phyloP scores from a whole-genome alignment of 106 monocot species.

The Dioscorea dumetorum region DNA sequence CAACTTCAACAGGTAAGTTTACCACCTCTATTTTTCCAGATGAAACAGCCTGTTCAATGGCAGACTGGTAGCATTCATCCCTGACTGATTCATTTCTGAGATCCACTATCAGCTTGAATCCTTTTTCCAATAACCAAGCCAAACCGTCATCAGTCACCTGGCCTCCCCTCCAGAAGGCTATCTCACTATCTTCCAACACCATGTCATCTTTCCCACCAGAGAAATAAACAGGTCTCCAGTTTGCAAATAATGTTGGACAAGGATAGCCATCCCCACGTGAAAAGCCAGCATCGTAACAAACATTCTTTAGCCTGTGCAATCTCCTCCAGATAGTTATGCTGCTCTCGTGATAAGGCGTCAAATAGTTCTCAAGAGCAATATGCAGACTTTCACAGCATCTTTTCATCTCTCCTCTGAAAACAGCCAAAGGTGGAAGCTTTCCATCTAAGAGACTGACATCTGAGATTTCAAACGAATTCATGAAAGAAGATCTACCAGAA shows the following conservation, averaged over 20 bases:
- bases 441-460: constrained; percentile 48
- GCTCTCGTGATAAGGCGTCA: constrained; percentile 38
- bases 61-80: constrained; percentile 49
- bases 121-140: constrained; percentile 68
- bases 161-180: constrained; percentile 96
- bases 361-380: constrained; percentile 71
- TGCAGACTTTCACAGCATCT: constrained; percentile 87
- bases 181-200: constrained; percentile 42
- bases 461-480: constrained; percentile 36
- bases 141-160: constrained; percentile 93
- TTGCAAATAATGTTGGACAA: constrained; percentile 72
- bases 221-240: constrained; percentile 78
- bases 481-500: constrained; percentile 61
- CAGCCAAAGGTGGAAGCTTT: constrained; percentile 82
- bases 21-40: constrained; percentile 64
- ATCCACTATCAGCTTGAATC: constrained; percentile 91
- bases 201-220: constrained; percentile 35
- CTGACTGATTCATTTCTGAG: constrained; percentile 60
- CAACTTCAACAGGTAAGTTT: constrained; percentile 72
- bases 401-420: constrained; percentile 91
- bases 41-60: constrained; percentile 51
- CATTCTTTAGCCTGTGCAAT: constrained; percentile 88
- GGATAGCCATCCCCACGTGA: constrained; percentile 63
- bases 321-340: constrained; percentile 62
- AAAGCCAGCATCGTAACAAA: constrained; percentile 95